phyloP scores from a whole-genome alignment of 768 basidiomycete species.

The Trametes sanguinea region DNA sequence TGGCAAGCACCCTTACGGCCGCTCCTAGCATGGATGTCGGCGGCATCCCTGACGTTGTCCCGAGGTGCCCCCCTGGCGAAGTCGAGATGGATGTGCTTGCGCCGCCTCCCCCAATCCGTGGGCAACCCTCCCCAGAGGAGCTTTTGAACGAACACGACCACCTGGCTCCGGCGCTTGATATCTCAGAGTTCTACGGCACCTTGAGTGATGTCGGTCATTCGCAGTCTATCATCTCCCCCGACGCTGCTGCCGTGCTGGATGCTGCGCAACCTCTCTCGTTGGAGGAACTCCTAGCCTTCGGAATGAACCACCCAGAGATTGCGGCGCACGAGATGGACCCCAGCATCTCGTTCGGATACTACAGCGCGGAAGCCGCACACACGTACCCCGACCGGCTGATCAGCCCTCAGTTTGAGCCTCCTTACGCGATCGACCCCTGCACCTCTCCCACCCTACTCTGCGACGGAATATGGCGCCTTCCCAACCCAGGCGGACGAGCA shows the following conservation, averaged over 20 bases:
- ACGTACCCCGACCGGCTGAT: neutral
- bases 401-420: neutral
- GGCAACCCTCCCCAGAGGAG: neutral
- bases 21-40: too few species aligned
- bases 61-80: conserved; percentile 9
- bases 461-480: too few species aligned
- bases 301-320: neutral
- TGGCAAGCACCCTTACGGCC: too few species aligned
- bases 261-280: neutral
- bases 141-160: neutral
- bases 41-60: neutral
- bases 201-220: neutral
- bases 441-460: neutral
- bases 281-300: neutral
- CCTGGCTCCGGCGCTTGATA: neutral
- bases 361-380: neutral
- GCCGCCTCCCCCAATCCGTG: neutral
- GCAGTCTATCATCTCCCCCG: neutral
- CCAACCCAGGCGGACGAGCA: too few species aligned
- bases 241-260: neutral
- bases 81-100: neutral
- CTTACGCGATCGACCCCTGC: neutral
- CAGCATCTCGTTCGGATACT: neutral
- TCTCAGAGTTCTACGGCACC: conserved; percentile 6
- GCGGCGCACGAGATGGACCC: neutral